A percentile compares a stretch with the other conserved stretches of the same genome.
phyloP scores from a whole-genome alignment of 345 rosid genomes.

The Zanthoxylum bungeanum region DNA sequence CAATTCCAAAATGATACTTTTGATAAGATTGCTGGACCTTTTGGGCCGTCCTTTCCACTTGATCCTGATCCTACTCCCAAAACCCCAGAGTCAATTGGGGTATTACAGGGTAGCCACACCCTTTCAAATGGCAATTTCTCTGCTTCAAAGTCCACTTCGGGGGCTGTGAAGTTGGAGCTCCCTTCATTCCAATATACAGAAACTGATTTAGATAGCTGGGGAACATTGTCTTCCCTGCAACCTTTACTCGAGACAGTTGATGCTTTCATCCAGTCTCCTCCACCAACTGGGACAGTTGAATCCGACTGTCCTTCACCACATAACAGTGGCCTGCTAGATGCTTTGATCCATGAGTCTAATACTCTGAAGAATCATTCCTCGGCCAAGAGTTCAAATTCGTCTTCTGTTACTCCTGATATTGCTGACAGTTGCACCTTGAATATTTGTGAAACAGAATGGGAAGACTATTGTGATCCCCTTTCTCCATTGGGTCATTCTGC shows the following conservation, averaged over 20 bases:
- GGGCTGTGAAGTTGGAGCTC: slow-evolving; percentile 99
- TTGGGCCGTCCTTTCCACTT: slow-evolving; percentile 43
- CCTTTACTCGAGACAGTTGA: slow-evolving; percentile 70
- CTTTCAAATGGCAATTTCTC: slow-evolving; percentile 77
- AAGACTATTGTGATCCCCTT: slow-evolving; percentile 49
- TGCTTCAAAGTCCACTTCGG: slow-evolving; percentile 77
- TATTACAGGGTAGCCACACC: slow-evolving; percentile 72
- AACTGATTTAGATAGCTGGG: slow-evolving; percentile 79
- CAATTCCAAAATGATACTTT: too few species aligned
- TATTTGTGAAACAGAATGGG: slow-evolving; percentile 56
- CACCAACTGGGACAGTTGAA: slow-evolving; percentile 45
- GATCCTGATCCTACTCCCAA: slow-evolving; percentile 50
- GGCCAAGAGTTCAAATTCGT: slow-evolving; percentile 65
- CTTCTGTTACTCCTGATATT: slow-evolving; percentile 50
- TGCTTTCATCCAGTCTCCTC: slow-evolving; percentile 78
- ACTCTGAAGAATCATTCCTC: slow-evolving; percentile 63
- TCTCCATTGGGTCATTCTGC: slow-evolving; percentile 62
- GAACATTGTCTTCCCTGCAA: slow-evolving; percentile 53
- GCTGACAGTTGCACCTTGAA: slow-evolving; percentile 48
- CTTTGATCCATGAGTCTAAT: slow-evolving; percentile 83
- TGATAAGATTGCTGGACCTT: too few species aligned
- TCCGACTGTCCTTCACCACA: slow-evolving; percentile 56
- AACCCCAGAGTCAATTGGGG: slow-evolving; percentile 47
- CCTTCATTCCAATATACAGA: slow-evolving; percentile 99
- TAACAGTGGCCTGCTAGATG: slow-evolving; percentile 91